phyloP scores from a whole-genome alignment of 495 filamentous ascomycete genomes.

The Darksidea phi region DNA sequence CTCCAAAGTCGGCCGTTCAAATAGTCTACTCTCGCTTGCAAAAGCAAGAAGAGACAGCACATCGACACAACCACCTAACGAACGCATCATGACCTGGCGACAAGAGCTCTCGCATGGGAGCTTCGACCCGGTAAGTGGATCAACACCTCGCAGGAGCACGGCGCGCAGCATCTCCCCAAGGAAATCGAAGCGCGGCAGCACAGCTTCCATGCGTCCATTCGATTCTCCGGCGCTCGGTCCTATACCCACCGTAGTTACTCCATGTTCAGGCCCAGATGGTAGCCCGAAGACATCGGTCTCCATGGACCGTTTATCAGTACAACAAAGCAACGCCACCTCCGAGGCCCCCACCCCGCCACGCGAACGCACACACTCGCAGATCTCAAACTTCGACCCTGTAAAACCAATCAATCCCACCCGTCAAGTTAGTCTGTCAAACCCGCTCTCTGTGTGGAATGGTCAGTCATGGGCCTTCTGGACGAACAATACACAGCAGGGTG shows the following conservation, averaged over 20 bases:
- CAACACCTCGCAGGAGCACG: constrained; percentile 20
- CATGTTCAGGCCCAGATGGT: neutral
- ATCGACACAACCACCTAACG: constrained; percentile 60
- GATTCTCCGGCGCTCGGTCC: constrained; percentile 19
- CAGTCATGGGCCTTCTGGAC: constrained; percentile 36
- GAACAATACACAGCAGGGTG: neutral
- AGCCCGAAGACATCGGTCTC: constrained; percentile 17
- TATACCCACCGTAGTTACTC: constrained; percentile 34
- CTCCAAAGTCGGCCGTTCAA: constrained; percentile 53
- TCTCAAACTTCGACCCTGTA: neutral
- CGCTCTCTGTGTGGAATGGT: constrained; percentile 24
- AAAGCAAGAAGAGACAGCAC: constrained; percentile 59
- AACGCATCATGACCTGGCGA: constrained; percentile 90
- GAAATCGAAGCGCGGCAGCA: constrained; percentile 46
- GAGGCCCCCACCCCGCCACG: neutral
- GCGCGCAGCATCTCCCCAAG: constrained; percentile 60
- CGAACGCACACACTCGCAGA: neutral
- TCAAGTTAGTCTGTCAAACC: constrained; percentile 8
- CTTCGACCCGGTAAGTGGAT: constrained; percentile 50
- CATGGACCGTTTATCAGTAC: constrained; percentile 7
- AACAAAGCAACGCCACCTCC: constrained; percentile 10
- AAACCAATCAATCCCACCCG: neutral
- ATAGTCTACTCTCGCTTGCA: constrained; percentile 56
- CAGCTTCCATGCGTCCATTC: constrained; percentile 12
- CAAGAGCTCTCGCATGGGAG: constrained; percentile 67